These are phyloP conservation scores for Filobasidium floriforme DNA, from an alignment of 768 basidiomycete genomes.

Conservation along the genomic window DNA sequence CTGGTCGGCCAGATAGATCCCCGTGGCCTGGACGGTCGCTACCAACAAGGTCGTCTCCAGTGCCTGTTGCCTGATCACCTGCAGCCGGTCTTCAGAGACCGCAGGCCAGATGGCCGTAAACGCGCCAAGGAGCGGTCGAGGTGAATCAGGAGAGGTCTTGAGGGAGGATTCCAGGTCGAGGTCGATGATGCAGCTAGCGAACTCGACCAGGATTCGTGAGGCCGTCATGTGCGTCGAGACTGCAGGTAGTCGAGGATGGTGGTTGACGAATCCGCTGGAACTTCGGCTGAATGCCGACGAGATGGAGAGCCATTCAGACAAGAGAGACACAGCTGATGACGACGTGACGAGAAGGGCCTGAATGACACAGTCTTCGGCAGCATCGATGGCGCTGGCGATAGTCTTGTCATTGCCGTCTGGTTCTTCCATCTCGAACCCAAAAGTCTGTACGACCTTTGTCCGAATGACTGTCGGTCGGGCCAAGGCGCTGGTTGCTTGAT, in stretches of 20 bases:
- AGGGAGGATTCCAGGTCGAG: not conserved
- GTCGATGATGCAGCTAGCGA: not conserved
- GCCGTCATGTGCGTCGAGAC: constrained; percentile 8
- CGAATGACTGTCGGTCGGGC: not conserved
- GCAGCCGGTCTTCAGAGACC: not conserved
- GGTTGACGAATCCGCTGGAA: constrained; percentile 1
- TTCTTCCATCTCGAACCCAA: not conserved
- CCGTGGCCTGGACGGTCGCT: not conserved
- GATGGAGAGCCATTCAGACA: constrained; percentile 3
- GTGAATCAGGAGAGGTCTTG: no score
- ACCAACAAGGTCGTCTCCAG: constrained; percentile 5
- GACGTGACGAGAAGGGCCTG: constrained; percentile 1
- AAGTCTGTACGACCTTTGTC: not conserved
- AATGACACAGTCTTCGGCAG: not conserved
- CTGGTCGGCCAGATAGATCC: not conserved
- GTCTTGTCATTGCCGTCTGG: not conserved
- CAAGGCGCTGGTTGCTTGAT: not conserved
- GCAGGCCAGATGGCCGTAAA: constrained; percentile 6
- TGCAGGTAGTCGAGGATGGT: not conserved
- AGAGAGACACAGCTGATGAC: not conserved
- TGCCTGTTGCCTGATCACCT: not conserved
- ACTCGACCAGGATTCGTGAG: constrained; percentile 5
- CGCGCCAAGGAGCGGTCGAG: no score
- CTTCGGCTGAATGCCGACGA: not conserved
- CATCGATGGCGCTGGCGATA: not conserved